A percentile compares a stretch with the other conserved stretches of the same genome.
Evolutionary conservation across 2,329 filamentous ascomycete genomes (phyloP).

Genomic region (Bipolaris sorokiniana): DNA sequence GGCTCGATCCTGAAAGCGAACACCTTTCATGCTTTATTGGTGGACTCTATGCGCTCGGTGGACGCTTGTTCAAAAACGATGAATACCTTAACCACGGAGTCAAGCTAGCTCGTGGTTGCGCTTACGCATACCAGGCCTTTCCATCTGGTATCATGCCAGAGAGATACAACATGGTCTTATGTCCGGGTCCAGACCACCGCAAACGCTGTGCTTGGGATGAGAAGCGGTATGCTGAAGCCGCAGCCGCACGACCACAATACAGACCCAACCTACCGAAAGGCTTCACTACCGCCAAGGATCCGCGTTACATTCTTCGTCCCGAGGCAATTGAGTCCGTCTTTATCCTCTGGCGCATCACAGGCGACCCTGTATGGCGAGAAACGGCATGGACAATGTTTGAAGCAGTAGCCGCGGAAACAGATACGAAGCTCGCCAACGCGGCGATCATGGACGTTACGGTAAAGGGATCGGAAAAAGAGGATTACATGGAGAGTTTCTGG

Average conservation of each 20-base stretch:
- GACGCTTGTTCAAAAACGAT: slow-evolving; percentile 60
- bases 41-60: slow-evolving; percentile 66
- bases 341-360: slow-evolving; percentile 65
- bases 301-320: slow-evolving; percentile 56
- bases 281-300: slow-evolving; percentile 51
- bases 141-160: slow-evolving; percentile 67
- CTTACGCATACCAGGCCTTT: slow-evolving; percentile 64
- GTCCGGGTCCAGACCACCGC: slow-evolving; percentile 39
- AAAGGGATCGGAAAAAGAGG: slow-evolving; percentile 29
- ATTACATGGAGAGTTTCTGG: slow-evolving; percentile 56
- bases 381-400: slow-evolving; percentile 58
- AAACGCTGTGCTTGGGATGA: slow-evolving; percentile 58
- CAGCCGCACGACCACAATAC: slow-evolving; percentile 21
- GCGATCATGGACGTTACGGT: slow-evolving; percentile 53
- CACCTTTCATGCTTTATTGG: slow-evolving; percentile 67
- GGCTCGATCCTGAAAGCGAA: slow-evolving; percentile 57
- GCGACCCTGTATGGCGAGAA: slow-evolving; percentile 54
- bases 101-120: slow-evolving; percentile 66
- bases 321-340: slow-evolving; percentile 67
- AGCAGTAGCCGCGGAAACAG: slow-evolving; percentile 48
- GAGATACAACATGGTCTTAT: slow-evolving; percentile 59
- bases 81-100: slow-evolving; percentile 61
- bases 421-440: slow-evolving; percentile 52
- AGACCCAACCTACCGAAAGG: slow-evolving; percentile 52
- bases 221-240: slow-evolving; percentile 37